Percentiles rank a stretch among this genome's conserved stretches.
Evolutionary conservation across 139 green algal species (phyloP).

Genomic region (Chlamydomonas sp.): DNA sequence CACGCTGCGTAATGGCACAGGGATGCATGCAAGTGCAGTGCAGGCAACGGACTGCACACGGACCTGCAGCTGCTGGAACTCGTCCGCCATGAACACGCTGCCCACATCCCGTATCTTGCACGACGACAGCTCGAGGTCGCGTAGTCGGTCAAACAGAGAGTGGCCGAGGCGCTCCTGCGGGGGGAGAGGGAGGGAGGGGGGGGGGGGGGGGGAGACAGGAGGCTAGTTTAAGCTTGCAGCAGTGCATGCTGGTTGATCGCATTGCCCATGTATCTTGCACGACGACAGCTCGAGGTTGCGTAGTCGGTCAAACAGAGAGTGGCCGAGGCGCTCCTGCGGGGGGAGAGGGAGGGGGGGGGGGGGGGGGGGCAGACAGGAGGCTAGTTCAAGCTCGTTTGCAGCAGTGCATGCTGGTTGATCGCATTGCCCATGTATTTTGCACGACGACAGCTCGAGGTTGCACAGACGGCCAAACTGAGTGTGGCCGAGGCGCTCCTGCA

Average conservation of each 20-base stretch:
- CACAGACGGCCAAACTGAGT: conserved; percentile 45
- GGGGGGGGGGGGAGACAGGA: too few species aligned
- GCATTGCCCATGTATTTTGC: too few species aligned
- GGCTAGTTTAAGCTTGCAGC: too few species aligned
- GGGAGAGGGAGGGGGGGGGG: too few species aligned
- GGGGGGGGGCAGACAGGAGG: too few species aligned
- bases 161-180: conserved; percentile 48
- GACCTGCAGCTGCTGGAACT: conserved; percentile 37
- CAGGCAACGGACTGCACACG: too few species aligned
- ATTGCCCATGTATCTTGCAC: conserved; percentile 40
- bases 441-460: conserved; percentile 46
- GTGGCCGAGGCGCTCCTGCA: conserved; percentile 48
- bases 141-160: conserved; percentile 45
- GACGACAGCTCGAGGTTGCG: conserved; percentile 50
- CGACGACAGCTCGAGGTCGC: conserved; percentile 49
- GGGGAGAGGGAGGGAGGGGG: too few species aligned
- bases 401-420: too few species aligned
- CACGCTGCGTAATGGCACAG: too few species aligned
- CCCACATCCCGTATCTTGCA: conserved; percentile 46
- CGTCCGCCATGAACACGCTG: conserved; percentile 42
- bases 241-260: too few species aligned
- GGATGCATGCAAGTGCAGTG: too few species aligned
- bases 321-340: conserved; percentile 47
- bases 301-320: conserved; percentile 46
- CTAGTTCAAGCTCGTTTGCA: too few species aligned